Conservation (phyloP, 352 stramenopile species). For the Phytophthora kernoviae region DNA sequence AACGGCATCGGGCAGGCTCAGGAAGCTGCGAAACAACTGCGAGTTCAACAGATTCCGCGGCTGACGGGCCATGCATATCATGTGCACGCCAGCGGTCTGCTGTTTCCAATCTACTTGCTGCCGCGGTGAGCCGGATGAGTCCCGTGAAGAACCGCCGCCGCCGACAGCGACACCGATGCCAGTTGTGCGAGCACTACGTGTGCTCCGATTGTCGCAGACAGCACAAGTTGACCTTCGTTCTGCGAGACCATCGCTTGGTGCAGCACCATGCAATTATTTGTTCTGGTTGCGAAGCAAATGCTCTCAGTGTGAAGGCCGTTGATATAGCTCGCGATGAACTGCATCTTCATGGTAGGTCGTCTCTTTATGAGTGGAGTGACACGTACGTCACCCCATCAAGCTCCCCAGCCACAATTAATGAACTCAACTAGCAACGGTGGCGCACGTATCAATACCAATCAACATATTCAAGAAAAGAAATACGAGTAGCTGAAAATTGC, state of each 20-base stretch:
- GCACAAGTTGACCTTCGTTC: constrained; percentile 41
- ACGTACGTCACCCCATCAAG: constrained; percentile 32
- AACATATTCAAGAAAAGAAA: constrained; percentile 1
- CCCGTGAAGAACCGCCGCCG: constrained; percentile 18
- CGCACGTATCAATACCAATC: too few relatives aligned
- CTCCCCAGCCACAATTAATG: constrained; percentile 22
- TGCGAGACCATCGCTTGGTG: constrained; percentile 32
- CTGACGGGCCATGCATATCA: constrained; percentile 30
- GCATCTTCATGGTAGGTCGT: constrained; percentile 15
- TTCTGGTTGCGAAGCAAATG: constrained; percentile 18
- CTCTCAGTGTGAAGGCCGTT: constrained; percentile 25
- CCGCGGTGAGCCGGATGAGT: constrained; percentile 14
- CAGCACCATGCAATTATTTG: constrained; percentile 36
- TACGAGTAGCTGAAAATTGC: constrained; percentile 2
- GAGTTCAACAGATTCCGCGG: constrained; percentile 12
- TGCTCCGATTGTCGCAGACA: constrained; percentile 52
- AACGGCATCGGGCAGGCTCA: constrained; percentile 19
- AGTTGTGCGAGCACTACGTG: constrained; percentile 49
- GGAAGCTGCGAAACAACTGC: constrained; percentile 24
- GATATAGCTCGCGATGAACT: constrained; percentile 36
- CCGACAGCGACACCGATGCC: constrained; percentile 27
- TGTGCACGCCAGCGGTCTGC: constrained; percentile 35
- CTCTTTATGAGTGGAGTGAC: constrained; percentile 37
- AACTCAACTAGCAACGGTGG: too few relatives aligned
- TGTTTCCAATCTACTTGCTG: constrained; percentile 21